Evolutionary conservation across 1,139 yeast species (phyloP).

Genomic region (Kurtzmaniella quercitrusa): DNA sequence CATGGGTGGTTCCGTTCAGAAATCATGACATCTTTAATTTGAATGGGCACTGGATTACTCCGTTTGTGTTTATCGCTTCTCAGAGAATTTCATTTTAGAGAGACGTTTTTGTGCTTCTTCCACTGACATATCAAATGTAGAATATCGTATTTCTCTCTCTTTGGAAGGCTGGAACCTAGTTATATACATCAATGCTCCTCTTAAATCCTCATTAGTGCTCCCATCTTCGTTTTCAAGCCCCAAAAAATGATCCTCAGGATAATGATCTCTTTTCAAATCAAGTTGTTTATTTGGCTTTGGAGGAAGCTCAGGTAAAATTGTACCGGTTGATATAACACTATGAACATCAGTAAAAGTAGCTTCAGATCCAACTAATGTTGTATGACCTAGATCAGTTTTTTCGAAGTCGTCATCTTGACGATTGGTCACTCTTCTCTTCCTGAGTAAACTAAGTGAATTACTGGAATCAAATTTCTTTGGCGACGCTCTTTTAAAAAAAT

Average conservation of each 20-base stretch:
- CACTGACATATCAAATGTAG: background rate
- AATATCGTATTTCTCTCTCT: constrained; percentile 1
- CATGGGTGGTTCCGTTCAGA: no score
- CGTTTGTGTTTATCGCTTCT: background rate
- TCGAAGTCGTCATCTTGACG: background rate
- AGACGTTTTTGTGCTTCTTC: constrained; percentile 1
- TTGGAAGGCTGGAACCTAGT: background rate
- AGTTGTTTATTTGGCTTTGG: background rate
- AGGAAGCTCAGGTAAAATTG: background rate
- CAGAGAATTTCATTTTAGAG: background rate
- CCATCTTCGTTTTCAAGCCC: constrained; percentile 1
- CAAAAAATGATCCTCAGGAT: constrained; percentile 3
- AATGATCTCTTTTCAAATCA: background rate
- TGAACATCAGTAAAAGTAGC: background rate
- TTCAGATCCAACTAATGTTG: background rate
- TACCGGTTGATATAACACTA: background rate
- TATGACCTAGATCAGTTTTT: background rate
- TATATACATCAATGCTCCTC: constrained; percentile 9
- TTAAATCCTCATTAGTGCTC: constrained; percentile 5
- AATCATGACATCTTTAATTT: no score
- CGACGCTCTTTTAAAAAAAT: constrained; percentile 1
- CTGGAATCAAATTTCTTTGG: background rate
- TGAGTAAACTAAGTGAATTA: background rate
- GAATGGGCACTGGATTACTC: no score
- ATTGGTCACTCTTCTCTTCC: background rate